phyloP scores from a whole-genome alignment of 352 stramenopile species.

The Phytopythium helicoides region DNA sequence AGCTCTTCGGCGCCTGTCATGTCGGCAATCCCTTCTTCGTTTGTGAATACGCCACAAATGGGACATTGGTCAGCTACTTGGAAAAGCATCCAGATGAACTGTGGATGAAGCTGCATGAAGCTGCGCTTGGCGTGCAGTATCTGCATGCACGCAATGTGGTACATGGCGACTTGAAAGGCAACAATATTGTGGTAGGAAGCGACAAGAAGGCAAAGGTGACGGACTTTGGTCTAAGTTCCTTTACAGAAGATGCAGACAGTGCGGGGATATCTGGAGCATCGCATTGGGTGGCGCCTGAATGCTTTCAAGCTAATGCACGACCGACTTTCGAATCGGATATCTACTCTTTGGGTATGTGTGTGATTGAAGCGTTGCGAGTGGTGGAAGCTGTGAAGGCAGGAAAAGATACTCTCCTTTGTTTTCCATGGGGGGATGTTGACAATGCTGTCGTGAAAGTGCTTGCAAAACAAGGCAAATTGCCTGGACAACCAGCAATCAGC shows the following conservation, averaged over 20 bases:
- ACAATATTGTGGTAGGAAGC: conserved; percentile 32
- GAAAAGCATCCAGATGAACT: conserved; percentile 10
- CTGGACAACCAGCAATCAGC: not conserved
- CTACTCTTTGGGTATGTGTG: conserved; percentile 16
- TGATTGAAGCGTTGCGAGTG: conserved; percentile 11
- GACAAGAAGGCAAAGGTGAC: conserved; percentile 24
- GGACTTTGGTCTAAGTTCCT: conserved; percentile 20
- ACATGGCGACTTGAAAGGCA: conserved; percentile 32
- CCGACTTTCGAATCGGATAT: conserved; percentile 14
- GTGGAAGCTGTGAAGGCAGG: not conserved
- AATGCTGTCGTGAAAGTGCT: not conserved
- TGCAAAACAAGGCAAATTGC: not conserved
- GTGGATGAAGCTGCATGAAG: conserved; percentile 23
- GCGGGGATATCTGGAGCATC: conserved; percentile 1
- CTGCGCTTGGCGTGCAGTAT: conserved; percentile 27
- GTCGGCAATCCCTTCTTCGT: conserved; percentile 20
- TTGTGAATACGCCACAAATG: conserved; percentile 14
- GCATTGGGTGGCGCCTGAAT: conserved; percentile 16
- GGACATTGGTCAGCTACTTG: conserved; percentile 15
- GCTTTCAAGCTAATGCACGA: not conserved
- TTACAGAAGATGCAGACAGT: not conserved
- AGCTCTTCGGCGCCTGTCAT: conserved; percentile 17
- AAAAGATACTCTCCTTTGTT: not conserved
- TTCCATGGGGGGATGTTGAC: not conserved
- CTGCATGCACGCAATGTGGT: conserved; percentile 25